A percentile compares a stretch with the other conserved stretches of the same genome.
phyloP scores from a whole-genome alignment of 2,329 filamentous ascomycete genomes.

The Eurotiales sp. region DNA sequence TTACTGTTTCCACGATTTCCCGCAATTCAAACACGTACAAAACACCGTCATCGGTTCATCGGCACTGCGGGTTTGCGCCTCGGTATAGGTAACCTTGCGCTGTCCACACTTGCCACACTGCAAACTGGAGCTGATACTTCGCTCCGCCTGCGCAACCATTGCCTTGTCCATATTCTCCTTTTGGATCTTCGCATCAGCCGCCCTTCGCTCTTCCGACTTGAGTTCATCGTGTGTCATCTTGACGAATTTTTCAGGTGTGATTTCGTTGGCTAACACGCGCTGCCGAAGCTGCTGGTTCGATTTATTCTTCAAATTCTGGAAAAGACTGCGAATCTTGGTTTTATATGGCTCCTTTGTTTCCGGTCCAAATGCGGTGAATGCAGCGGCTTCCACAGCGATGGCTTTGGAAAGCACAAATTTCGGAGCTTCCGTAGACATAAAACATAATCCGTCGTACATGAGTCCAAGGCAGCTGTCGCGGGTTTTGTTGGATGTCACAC shows the following conservation, averaged over 20 bases:
- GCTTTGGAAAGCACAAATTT: conserved; percentile 64
- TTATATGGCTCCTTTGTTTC: conserved; percentile 72
- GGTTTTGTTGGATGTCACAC: conserved; percentile 67
- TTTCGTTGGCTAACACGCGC: conserved; percentile 70
- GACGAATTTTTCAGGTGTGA: conserved; percentile 71
- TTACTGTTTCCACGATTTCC: conserved; percentile 46
- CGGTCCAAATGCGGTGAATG: conserved; percentile 65
- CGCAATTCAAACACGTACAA: conserved; percentile 47
- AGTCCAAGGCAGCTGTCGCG: conserved; percentile 86
- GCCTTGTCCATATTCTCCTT: conserved; percentile 96
- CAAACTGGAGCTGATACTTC: conserved; percentile 81
- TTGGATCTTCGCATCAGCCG: conserved; percentile 70
- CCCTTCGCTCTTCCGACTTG: conserved; percentile 77
- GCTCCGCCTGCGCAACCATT: conserved; percentile 88
- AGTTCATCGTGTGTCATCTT: conserved; percentile 86
- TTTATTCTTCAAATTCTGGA: conserved; percentile 91
- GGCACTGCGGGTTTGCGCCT: conserved; percentile 91
- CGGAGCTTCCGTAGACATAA: conserved; percentile 57
- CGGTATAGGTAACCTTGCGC: conserved; percentile 91
- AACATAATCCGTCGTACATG: conserved; percentile 87
- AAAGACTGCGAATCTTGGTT: conserved; percentile 85
- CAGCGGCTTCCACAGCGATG: conserved; percentile 72
- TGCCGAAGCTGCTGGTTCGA: conserved; percentile 74
- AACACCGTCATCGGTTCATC: conserved; percentile 72
- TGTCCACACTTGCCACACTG: conserved; percentile 89